Evolutionary conservation across 1,139 yeast species (phyloP).

Genomic region (Candida tetrigidarum): DNA sequence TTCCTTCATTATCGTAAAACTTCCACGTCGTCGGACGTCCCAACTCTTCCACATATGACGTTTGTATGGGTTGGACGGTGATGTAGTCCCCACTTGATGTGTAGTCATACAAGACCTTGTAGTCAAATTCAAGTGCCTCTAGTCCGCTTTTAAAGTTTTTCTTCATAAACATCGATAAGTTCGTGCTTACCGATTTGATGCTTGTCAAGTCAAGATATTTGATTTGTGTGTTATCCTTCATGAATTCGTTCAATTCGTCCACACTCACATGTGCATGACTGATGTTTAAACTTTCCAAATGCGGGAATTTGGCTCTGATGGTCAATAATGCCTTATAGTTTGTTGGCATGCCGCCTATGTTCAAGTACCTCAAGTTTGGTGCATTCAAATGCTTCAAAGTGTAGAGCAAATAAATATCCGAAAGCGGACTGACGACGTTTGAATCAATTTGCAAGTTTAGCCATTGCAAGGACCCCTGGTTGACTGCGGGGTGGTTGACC

Average conservation of each 20-base stretch:
- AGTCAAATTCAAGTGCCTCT: slow-evolving; percentile 45
- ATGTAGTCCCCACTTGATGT: slow-evolving; percentile 41
- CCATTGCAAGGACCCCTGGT: slow-evolving; percentile 66
- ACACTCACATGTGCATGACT: slow-evolving; percentile 59
- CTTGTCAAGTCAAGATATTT: slow-evolving; percentile 45
- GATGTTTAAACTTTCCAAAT: slow-evolving; percentile 64
- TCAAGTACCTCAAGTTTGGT: slow-evolving; percentile 56
- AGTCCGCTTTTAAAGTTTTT: slow-evolving; percentile 31
- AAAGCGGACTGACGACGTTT: slow-evolving; percentile 65
- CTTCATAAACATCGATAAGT: slow-evolving; percentile 29
- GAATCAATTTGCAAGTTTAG: slow-evolving; percentile 76
- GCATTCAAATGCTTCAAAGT: slow-evolving; percentile 59
- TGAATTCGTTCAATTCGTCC: slow-evolving; percentile 51
- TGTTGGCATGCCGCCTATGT: slow-evolving; percentile 80
- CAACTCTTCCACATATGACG: slow-evolving; percentile 29
- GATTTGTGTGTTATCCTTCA: slow-evolving; percentile 33
- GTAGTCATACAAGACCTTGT: slow-evolving; percentile 42
- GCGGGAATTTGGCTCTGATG: slow-evolving; percentile 57
- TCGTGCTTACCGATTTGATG: slow-evolving; percentile 31
- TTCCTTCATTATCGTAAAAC: slow-evolving; percentile 63
- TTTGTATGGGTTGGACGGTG: slow-evolving; percentile 34
- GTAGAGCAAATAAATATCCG: slow-evolving; percentile 60
- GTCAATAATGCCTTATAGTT: slow-evolving; percentile 54
- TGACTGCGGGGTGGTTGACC: slow-evolving; percentile 72
- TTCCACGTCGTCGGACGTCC: slow-evolving; percentile 50